Percentiles rank a stretch among this genome's conserved stretches.
phyloP scores from a whole-genome alignment of 139 green algal species.

The Tetraselmis chui region DNA sequence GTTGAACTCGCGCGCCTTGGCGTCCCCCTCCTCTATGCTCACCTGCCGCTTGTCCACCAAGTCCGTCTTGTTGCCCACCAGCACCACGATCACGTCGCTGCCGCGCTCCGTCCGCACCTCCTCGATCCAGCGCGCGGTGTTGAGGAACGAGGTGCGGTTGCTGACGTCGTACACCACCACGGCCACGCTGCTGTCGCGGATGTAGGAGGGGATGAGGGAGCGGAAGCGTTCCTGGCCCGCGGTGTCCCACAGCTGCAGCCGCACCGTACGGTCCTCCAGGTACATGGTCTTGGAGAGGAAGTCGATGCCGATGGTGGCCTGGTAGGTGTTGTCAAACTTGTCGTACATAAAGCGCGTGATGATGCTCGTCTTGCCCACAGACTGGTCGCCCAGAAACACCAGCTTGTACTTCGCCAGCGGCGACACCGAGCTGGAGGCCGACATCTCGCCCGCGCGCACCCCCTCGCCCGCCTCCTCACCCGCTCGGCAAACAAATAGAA shows the following conservation, averaged over 20 bases:
- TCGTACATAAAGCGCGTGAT: conserved; percentile 99
- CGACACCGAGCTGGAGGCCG: conserved; percentile 29
- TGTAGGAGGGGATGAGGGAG: conserved; percentile 95
- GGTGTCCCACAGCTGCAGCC: conserved; percentile 98
- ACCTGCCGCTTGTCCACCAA: conserved; percentile 96
- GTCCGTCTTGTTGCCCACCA: conserved; percentile 99
- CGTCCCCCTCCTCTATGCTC: conserved; percentile 90
- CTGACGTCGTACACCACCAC: conserved; percentile 99
- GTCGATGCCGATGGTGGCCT: conserved; percentile 99
- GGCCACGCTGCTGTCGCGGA: conserved; percentile 93
- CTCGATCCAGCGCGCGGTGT: conserved; percentile 93
- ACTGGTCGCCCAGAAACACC: conserved; percentile 89
- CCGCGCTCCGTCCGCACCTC: conserved; percentile 94
- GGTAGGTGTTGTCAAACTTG: conserved; percentile 99
- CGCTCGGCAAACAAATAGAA: too few relatives aligned
- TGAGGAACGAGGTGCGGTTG: conserved; percentile 92
- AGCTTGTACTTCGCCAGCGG: conserved; percentile 98
- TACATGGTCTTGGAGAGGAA: conserved; percentile 99
- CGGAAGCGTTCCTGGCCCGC: conserved; percentile 96
- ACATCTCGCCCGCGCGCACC: too few relatives aligned
- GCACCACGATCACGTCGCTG: conserved; percentile 95
- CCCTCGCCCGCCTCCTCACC: too few relatives aligned
- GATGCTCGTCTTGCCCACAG: conserved; percentile 93
- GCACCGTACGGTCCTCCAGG: conserved; percentile 94
- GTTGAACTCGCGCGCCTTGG: conserved; percentile 81